phyloP scores from a whole-genome alignment of 805 yeast genomes.

The Wickerhamomyces sydowiorum region DNA sequence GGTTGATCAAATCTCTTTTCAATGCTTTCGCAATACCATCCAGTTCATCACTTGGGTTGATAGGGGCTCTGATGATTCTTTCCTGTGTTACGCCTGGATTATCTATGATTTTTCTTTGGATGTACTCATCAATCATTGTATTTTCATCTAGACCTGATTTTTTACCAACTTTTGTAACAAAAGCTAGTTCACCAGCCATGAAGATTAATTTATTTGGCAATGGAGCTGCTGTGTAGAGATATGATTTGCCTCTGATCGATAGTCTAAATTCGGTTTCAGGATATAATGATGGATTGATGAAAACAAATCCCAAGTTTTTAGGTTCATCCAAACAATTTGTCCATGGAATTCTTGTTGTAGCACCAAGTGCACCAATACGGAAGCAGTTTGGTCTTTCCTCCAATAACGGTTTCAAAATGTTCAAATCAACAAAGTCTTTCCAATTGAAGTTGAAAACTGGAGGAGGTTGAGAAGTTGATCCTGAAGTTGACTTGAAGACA shows the following conservation, averaged over 20 bases:
- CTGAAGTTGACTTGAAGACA: constrained; percentile 20
- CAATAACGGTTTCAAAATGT: constrained; percentile 31
- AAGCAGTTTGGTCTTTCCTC: constrained; percentile 37
- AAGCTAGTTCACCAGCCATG: constrained; percentile 35
- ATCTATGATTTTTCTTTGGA: constrained; percentile 23
- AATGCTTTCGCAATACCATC: constrained; percentile 22
- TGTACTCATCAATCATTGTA: constrained; percentile 29
- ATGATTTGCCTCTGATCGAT: constrained; percentile 34
- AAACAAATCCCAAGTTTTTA: constrained; percentile 23
- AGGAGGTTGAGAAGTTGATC: constrained; percentile 22
- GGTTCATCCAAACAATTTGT: constrained; percentile 33
- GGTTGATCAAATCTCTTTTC: constrained; percentile 25
- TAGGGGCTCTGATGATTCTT: constrained; percentile 26
- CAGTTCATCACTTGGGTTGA: constrained; percentile 21
- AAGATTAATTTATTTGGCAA: constrained; percentile 39
- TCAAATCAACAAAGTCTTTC: constrained; percentile 51
- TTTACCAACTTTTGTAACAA: constrained; percentile 29
- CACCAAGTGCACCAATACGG: constrained; percentile 38
- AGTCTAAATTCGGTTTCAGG: constrained; percentile 33
- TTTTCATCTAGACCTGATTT: constrained; percentile 26
- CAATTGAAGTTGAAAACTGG: constrained; percentile 42
- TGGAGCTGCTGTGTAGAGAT: constrained; percentile 36
- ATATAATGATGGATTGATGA: constrained; percentile 21
- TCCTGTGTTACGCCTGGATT: constrained; percentile 17
- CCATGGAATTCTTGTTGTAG: constrained; percentile 35